Evolutionary conservation across 805 yeast species (phyloP), one percentile per base, ranked within the genome.

Genomic region (Saturnispora gosingensis): DNA sequence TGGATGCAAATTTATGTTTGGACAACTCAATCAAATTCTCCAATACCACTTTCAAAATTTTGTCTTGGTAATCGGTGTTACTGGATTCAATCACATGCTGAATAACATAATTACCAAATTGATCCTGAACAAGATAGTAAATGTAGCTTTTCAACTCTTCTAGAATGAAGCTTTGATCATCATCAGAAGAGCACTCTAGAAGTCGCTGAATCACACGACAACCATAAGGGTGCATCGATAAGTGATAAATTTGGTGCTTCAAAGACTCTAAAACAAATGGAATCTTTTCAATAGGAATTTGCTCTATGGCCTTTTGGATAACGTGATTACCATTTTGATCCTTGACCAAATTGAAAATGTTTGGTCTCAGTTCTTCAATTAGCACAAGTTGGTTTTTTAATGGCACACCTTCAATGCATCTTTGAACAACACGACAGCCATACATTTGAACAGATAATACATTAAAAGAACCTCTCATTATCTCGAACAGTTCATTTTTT

Each of bases 271-370:
- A 74, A 45, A 93, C 80, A 59, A 88, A 90, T 36, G 81, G 76
- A 52, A 88, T 77, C 44, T 75, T 69, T 24, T 74, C 79, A 53
- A 86, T 80, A 4, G 96, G 93, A 48, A 90, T 81, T 54, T 80
- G 72, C 68, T 93, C 99, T 59, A 93, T 87, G 1, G 96, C 83
- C 66, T 90, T 91, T 70, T 93, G 99, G 56, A 93, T 85, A 16
- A 93, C 99, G 67, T 93, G 99, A 67, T 93, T 93, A 57, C 98
- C 99, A 67, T 93, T 93, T 71, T 91, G 98, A 67, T 93, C 98
- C 64, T 88, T 88, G 54, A 91, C 86, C 67, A 91, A 78, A 52
- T 76, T 75, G 49, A 82, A 61, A 24, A 85, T 81, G 56, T 76
- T 74, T 9, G 58, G 57, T 49, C 74, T 78, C 54, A 93, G 72